Evolutionary conservation across 768 basidiomycete species (phyloP), one percentile per base, ranked within the genome.

Genomic region (Lentinula sp.): DNA sequence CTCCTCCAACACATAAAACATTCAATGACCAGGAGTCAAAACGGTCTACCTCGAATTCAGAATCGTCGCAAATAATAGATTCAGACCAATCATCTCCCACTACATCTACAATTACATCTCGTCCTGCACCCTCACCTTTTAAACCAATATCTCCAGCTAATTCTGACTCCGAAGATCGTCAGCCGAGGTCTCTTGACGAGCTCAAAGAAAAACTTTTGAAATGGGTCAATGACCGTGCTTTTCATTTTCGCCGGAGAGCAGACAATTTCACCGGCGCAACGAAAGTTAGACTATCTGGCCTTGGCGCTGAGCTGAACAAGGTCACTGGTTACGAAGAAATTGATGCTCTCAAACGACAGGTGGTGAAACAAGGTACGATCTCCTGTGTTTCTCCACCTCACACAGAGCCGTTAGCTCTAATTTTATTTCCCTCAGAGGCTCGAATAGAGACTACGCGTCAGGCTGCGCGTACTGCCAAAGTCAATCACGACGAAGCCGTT

Each of bases 251-350:
- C 51, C 75, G 74, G 61, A 79, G 78, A 45, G 78, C 84, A 46
- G 85, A 89, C 69, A 76, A 73, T 46, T 81, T 90, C 64, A 86
- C 89, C 0, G 73, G 75, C 8, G 71, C 70, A 5, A 81, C 90
- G 2, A 81, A 82, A 63, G 73, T 76, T 6, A 84, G 81, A 4
- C 84, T 96, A 66, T 86, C 87, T 46, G 80, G 86, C 66, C 79
- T 96, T 2, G 95, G 93, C 10, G 75, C 80, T 28, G 83, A 90
- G 67, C 75, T 98, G 61, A 98, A 95, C 69, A 85, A 83, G 62
- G 85, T 91, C 20, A 95, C 95, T 8, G 97, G 97, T 0, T 99
- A 99, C 66, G 89, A 90, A 64, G 86, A 87, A 67, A 95, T 97
- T 43, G 93, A 97, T 65, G 81, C 79, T 15, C 73, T 96, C 62